Evolutionary conservation across 2,329 filamentous ascomycete genomes (phyloP), one percentile per base, ranked within the genome.

Genomic region (Pyricularia sp.): DNA sequence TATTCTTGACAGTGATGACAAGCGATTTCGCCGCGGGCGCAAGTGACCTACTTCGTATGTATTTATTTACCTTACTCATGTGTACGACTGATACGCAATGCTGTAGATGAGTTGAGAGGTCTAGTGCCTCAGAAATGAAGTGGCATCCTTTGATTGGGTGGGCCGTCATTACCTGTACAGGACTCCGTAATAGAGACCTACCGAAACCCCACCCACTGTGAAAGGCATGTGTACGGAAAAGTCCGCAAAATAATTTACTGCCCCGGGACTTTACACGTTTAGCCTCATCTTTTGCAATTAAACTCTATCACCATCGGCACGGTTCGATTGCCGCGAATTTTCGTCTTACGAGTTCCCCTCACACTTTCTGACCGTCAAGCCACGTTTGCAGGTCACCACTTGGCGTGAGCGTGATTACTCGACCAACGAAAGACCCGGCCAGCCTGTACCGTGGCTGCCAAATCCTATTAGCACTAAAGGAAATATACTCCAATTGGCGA

Each of bases 211-310:
- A 63, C 59, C 20, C 59, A 30, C 25, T 17, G 25, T 17, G 25
- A 61, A 61, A 28, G 28, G 23, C 59, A 30, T 63, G 23, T 23
- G 14, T 26, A 30, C 42, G 42, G 25, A 25, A 61, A 61, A 61
- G 58, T 26, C 59, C 23, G 28, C 23, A 28, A 9, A 20, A 63
- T 17, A 17, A 36, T 61, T 61, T 26, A 30, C 20, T 42, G 11
- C 50, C 36, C 25, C 20, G n/a, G 30, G 30, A 17, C 64, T 31
- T 33, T 64, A 26, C 31, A 20, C 26, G 59, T 67, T 67, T 67
- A 67, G 65, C 65, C 65, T 58, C 25, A 67, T 58, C 26, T 30
- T 14, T 14, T 30, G 36, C 65, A 67, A 67, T 67, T 50, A 67
- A 58, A 50, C 65, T 23, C 42, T 67, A 67, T 42, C 59, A 28